phyloP scores from a whole-genome alignment of 495 filamentous ascomycete genomes.

The Poronia punctata region DNA sequence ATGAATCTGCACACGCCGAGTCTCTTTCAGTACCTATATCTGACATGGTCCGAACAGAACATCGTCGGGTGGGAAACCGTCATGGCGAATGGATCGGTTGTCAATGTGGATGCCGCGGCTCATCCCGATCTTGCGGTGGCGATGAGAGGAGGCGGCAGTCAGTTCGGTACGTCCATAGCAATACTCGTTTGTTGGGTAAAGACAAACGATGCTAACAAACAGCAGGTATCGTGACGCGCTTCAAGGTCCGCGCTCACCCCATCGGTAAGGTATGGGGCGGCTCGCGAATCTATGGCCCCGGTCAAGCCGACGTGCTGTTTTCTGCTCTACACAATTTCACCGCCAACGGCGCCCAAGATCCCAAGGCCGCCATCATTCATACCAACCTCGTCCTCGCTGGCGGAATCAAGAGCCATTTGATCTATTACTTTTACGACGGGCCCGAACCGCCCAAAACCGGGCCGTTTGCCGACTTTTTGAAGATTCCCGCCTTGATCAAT shows the following conservation, averaged over 20 bases:
- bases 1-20: too few species aligned
- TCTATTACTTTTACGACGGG: conserved; percentile 17
- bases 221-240: background rate
- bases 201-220: too few species aligned
- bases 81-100: background rate
- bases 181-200: too few species aligned
- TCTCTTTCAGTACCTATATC: too few species aligned
- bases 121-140: background rate
- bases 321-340: conserved; percentile 14
- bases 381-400: conserved; percentile 6
- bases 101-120: background rate
- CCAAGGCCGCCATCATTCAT: conserved; percentile 18
- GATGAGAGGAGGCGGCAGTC: background rate
- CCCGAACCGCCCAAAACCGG: conserved; percentile 8
- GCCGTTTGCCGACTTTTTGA: conserved; percentile 1
- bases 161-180: too few species aligned
- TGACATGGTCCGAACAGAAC: too few species aligned
- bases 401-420: conserved; percentile 3
- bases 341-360: conserved; percentile 6
- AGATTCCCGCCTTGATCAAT: background rate
- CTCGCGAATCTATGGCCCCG: conserved; percentile 4
- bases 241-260: background rate
- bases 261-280: conserved; percentile 10
- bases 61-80: background rate
- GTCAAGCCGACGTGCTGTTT: background rate